A percentile compares a stretch with the other conserved stretches of the same genome.
Evolutionary conservation across 2,329 filamentous ascomycete genomes (phyloP).

Genomic region (Colletotrichum simmondsii): DNA sequence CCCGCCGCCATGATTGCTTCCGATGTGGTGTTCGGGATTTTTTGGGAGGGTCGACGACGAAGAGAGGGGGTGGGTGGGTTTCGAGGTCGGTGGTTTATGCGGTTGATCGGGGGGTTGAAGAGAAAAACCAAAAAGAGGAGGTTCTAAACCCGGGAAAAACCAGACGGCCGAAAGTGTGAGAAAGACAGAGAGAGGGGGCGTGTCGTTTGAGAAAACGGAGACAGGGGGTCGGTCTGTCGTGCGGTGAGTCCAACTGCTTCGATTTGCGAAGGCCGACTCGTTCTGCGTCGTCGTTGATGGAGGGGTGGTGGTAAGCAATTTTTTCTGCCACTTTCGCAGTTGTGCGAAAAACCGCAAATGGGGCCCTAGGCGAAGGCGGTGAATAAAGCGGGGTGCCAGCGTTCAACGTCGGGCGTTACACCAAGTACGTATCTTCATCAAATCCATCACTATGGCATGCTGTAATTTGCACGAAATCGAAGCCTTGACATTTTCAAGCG

Average conservation of each 20-base stretch:
- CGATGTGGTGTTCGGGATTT: conserved; percentile 7
- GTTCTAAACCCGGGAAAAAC: conserved; percentile 31
- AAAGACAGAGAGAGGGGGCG: conserved; percentile 17
- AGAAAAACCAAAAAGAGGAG: conserved; percentile 36
- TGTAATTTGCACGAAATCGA: too few relatives aligned
- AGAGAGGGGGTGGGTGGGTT: conserved; percentile 27
- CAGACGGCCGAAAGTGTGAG: conserved; percentile 30
- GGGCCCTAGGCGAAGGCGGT: conserved; percentile 54
- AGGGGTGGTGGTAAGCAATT: conserved; percentile 34
- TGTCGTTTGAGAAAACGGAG: conserved; percentile 32
- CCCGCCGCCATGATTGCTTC: conserved; percentile 43
- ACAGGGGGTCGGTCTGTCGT: conserved; percentile 34
- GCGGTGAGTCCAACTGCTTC: conserved; percentile 27
- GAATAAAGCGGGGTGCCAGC: not conserved
- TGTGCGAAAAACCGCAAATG: conserved; percentile 28
- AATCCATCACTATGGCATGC: not conserved
- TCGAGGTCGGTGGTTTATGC: conserved; percentile 26
- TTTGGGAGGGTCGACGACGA: conserved; percentile 16
- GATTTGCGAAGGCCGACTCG: conserved; percentile 28
- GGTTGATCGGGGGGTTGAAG: conserved; percentile 25
- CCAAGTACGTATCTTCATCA: not conserved
- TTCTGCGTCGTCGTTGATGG: conserved; percentile 22
- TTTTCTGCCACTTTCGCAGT: conserved; percentile 29
- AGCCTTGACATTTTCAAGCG: too few relatives aligned
- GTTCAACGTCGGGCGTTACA: not conserved